Evolutionary conservation across 1,139 yeast species (phyloP).

Genomic region (Suhomyces terraborum): DNA sequence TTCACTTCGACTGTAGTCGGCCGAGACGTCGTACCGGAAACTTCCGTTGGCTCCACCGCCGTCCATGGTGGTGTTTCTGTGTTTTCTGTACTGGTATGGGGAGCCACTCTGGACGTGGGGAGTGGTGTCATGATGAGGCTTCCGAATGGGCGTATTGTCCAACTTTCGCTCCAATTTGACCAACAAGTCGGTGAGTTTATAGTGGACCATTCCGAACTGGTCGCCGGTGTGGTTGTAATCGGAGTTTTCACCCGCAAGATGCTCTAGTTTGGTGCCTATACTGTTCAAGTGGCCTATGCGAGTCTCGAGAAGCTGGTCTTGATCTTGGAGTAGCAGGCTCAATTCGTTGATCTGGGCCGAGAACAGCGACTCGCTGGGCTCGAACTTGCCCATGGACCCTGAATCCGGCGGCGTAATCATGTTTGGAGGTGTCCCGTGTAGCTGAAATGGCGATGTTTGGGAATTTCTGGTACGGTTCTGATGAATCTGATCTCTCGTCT

Average conservation of each 20-base stretch:
- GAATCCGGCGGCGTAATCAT: slow-evolving; percentile 10
- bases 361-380: neutral
- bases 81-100: slow-evolving; percentile 2
- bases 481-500: neutral
- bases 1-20: slow-evolving; percentile 12
- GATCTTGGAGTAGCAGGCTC: slow-evolving; percentile 17
- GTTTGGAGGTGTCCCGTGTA: too few species aligned
- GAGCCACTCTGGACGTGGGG: too few species aligned
- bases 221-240: neutral
- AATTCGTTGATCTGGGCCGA: slow-evolving; percentile 15
- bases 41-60: slow-evolving; percentile 5
- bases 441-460: neutral
- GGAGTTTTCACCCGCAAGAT: neutral
- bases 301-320: slow-evolving; percentile 13
- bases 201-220: slow-evolving; percentile 8
- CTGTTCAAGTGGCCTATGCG: slow-evolving; percentile 13
- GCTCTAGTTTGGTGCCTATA: slow-evolving; percentile 4
- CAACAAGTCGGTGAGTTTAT: slow-evolving; percentile 12
- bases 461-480: neutral
- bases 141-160: slow-evolving; percentile 1
- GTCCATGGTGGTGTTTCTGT: neutral
- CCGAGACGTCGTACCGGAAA: slow-evolving; percentile 7
- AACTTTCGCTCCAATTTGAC: slow-evolving; percentile 11
- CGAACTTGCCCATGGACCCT: neutral
- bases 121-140: neutral